Base-by-base conservation (phyloP, 192 early-diverging fungal species). In the Rhizoclosmatium sp. region DNA sequence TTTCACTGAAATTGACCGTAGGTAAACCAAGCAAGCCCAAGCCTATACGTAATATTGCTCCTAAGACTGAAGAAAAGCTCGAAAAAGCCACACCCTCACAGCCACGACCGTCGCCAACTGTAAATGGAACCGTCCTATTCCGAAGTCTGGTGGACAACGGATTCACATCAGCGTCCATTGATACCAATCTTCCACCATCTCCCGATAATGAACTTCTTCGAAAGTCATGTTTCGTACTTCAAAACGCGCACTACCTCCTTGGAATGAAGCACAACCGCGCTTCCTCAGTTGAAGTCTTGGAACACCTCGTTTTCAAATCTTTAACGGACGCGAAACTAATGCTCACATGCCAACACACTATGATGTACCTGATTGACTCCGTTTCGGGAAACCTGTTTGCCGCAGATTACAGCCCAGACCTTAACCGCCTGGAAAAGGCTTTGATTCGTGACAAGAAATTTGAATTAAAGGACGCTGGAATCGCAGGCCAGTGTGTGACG, bases 371-470 rank as follows among this genome's bases (percentile, higher is more conserved):
- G 19, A 23, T 76, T 3, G 75, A 76, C 49, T 5, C 5, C 5
- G 9, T n/a, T 42, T 31, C 23, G 44, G 60, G 60, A 4, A 21
- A 45, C 21, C 39, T 76, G 12, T 76, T 40, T 42, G 75, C 48
- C 4, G 21, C 19, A 10, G 75, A 76, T 42, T 65, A 51, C 66
- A 64, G 66, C 66, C 60, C 64, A 40, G 60, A n/a, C 47, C 23
- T 66, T 42, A 56, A 9, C n/a, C 10, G 48, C 2, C 47, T 76
- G 2, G 75, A 76, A 76, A 76, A 76, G 41, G 31, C 46, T 21
- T 5, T 76, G 14, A 67, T 67, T 44, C 47, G 75, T 16, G 75
- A 76, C 48, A 65, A 44, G 41, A 67, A 54, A 47, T 66, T 49
- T 39, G 44, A 39, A 0, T 4, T 51, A 9, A 45, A 47, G 31